Conservation (phyloP, 805 yeast genomes). For the Teunomyces tritomae region DNA sequence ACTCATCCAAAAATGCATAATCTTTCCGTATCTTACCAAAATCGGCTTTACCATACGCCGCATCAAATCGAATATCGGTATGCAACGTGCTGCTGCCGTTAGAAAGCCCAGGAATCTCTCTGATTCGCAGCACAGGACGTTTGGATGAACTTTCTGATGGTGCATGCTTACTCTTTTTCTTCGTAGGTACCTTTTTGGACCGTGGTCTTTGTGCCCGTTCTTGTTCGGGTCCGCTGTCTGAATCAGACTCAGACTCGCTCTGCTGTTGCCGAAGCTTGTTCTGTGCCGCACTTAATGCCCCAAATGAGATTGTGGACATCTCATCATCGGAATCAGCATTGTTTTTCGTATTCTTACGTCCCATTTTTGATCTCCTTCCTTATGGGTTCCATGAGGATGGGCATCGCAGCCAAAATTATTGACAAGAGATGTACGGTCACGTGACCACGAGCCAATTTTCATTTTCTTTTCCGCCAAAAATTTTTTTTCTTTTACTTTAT, state of each 20-base stretch:
- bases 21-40: slow-evolving; percentile 63
- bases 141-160: slow-evolving; percentile 80
- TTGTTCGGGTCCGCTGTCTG: not conserved
- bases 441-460: not conserved
- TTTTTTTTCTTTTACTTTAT: no score
- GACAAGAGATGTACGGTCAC: not conserved
- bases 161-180: slow-evolving; percentile 67
- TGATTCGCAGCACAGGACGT: slow-evolving; percentile 61
- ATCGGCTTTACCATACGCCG: slow-evolving; percentile 85
- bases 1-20: slow-evolving; percentile 83
- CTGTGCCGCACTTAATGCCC: slow-evolving; percentile 61
- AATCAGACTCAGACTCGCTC: slow-evolving; percentile 11
- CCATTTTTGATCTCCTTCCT: not conserved
- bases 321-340: slow-evolving; percentile 4
- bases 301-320: slow-evolving; percentile 57
- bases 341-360: not conserved
- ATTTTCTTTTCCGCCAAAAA: no score
- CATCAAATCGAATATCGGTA: slow-evolving; percentile 86
- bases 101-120: slow-evolving; percentile 72
- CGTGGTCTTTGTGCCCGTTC: not conserved
- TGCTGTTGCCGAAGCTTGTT: slow-evolving; percentile 31
- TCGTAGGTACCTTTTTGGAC: not conserved
- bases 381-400: not conserved
- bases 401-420: not conserved
- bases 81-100: slow-evolving; percentile 45